Percentiles rank a stretch among this genome's conserved stretches.
These are phyloP conservation scores for Penicillium sp. DNA, from an alignment of 2,329 filamentous ascomycete species.

Conservation along the genomic window DNA sequence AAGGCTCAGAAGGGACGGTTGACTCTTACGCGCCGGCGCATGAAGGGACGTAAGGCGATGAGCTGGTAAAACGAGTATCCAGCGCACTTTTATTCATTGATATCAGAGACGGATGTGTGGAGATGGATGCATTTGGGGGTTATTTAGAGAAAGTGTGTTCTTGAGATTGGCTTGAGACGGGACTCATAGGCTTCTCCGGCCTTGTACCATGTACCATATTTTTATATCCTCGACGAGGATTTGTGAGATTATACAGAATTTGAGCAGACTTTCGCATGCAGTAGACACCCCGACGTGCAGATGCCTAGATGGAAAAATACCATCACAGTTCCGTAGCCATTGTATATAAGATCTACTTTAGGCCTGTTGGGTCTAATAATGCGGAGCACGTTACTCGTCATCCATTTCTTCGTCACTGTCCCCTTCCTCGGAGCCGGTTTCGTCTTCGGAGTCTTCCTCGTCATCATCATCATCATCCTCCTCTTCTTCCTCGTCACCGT, in stretches of 20 bases:
- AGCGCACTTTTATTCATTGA: neutral
- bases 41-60: conserved; percentile 53
- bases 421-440: conserved; percentile 49
- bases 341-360: conserved; percentile 14
- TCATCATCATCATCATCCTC: conserved; percentile 57
- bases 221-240: conserved; percentile 9
- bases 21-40: conserved; percentile 52
- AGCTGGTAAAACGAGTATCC: conserved; percentile 45
- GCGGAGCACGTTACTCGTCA: conserved; percentile 26
- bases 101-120: neutral
- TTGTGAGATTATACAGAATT: conserved; percentile 17
- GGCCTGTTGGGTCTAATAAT: conserved; percentile 8
- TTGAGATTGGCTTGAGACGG: neutral
- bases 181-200: conserved; percentile 9
- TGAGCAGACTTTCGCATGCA: conserved; percentile 1
- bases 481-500: conserved; percentile 60
- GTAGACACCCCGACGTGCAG: no score
- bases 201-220: conserved; percentile 22
- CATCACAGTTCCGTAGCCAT: conserved; percentile 3
- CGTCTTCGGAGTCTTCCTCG: conserved; percentile 45
- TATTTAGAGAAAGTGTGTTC: neutral
- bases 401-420: conserved; percentile 41
- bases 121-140: conserved; percentile 1
- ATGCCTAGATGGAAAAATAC: neutral
- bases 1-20: conserved; percentile 54